These are phyloP conservation scores for Thelonectria discophora DNA, from an alignment of 2,329 filamentous ascomycete genomes.

Conservation along the genomic window DNA sequence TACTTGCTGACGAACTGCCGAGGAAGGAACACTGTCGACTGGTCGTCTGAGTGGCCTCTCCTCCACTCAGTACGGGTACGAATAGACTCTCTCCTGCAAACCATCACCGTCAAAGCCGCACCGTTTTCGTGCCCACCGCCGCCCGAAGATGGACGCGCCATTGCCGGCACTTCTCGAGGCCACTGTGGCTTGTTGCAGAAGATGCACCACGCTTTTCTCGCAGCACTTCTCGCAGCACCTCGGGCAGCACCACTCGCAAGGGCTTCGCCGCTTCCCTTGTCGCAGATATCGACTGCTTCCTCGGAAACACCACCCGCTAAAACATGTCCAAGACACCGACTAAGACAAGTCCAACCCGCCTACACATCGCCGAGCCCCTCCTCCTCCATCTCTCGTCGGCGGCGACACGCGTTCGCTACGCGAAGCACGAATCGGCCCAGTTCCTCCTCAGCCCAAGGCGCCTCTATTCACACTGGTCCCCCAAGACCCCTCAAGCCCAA, in stretches of 20 bases:
- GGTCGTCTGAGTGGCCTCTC: not conserved
- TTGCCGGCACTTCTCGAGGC: not conserved
- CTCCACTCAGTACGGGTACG: conserved; percentile 1
- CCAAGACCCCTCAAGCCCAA: conserved; percentile 1
- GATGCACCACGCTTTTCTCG: not conserved
- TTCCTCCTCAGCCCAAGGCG: not conserved
- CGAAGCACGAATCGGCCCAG: conserved; percentile 20
- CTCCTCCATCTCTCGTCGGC: not conserved
- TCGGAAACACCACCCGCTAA: conserved; percentile 23
- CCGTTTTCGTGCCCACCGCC: conserved; percentile 1
- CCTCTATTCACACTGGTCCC: not conserved
- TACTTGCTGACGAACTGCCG: conserved; percentile 6
- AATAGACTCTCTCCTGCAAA: not conserved
- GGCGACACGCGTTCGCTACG: conserved; percentile 18
- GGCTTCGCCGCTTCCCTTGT: conserved; percentile 20
- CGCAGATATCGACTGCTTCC: conserved; percentile 21
- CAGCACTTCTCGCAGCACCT: not conserved
- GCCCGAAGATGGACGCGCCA: not conserved
- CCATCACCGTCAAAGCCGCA: conserved; percentile 6
- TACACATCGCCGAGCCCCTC: not conserved
- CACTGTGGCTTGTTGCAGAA: no score
- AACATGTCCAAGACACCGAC: conserved; percentile 27
- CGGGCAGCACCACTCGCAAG: not conserved
- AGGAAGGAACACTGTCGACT: conserved; percentile 15
- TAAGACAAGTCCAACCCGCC: conserved; percentile 14